Base-by-base conservation (phyloP, 805 yeast species). In the Cyberlindnera euphorbiiphila region DNA sequence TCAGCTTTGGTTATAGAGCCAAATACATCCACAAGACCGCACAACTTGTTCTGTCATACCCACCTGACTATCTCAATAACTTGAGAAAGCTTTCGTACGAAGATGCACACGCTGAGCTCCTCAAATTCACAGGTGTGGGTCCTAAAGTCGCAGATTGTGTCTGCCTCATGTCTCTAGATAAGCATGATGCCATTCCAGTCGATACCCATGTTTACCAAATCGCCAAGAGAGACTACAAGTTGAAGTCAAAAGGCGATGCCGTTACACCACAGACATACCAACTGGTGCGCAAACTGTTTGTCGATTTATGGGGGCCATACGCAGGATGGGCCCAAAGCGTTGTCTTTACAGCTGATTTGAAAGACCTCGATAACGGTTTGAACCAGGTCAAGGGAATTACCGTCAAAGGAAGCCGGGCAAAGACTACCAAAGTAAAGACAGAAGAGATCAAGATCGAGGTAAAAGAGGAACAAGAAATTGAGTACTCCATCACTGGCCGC, bases 291-390 rank as follows among this genome's bases (percentile, higher is more conserved):
- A 52, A 55, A 8, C 74, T 71, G 55, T 80, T 91, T 56, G 68
- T 71, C 30, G 68, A 69, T 0, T 62, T 79, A 29, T 93, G 96
- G 91, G 97, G 96, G 0, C 74, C 74, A 2, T 84, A 83, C 56
- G 97, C 98, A 2, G 98, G 98, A 0, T 93, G 98, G 98, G 98
- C 98, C 0, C 98, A 91, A 54, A 83, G 91, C n/a, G 87, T 91
- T 9, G 66, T 89, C 40, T 89, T 89, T 61, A 82, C 97, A 0
- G 85, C 88, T 6, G 96, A 88, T 54, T 68, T 89, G 38, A 62
- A 64, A 34, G 88, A 84, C 42, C 68, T 85, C 40, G 74, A 84
- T 38, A 81, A 79, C 51, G 93, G 93, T 1, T 60, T 78, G 13
- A 79, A 78, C 42, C 47, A 57, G 18, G 27, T 40, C 5, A 52